Percentiles rank a stretch among this genome's conserved stretches.
Conservation (phyloP, 768 basidiomycete species). For the Imleria badia region DNA sequence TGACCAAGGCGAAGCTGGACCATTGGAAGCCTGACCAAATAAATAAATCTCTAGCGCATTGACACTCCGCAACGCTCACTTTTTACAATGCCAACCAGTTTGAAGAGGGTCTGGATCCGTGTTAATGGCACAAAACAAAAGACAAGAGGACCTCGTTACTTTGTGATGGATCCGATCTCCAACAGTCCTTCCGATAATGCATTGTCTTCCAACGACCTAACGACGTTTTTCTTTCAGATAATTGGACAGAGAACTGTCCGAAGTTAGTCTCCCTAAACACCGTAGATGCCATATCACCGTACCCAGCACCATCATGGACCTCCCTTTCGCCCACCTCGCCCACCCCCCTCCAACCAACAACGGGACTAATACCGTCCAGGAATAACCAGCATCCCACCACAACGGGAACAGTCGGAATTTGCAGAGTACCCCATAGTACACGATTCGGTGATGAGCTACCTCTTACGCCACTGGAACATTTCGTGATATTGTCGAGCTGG, state of each 20-base stretch:
- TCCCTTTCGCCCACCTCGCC: too few species aligned
- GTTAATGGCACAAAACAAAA: background rate
- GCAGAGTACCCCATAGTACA: too few species aligned
- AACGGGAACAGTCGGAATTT: too few species aligned
- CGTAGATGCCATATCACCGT: constrained; percentile 25
- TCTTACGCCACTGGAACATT: background rate
- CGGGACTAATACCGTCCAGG: too few species aligned
- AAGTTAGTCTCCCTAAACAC: background rate
- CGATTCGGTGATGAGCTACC: constrained; percentile 3
- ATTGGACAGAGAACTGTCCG: constrained; percentile 26
- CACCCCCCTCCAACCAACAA: too few species aligned
- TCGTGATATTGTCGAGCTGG: background rate
- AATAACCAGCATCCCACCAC: too few species aligned
- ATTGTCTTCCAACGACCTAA: too few species aligned
- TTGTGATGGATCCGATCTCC: constrained; percentile 20
- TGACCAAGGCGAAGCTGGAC: too few species aligned
- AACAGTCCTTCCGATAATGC: constrained; percentile 6
- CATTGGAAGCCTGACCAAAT: too few species aligned
- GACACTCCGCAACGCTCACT: constrained; percentile 32
- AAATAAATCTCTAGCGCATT: background rate
- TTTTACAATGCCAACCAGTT: constrained; percentile 59
- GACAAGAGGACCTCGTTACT: constrained; percentile 13
- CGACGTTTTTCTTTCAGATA: constrained; percentile 24
- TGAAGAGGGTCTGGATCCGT: constrained; percentile 39
- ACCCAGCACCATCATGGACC: constrained; percentile 23